Conservation (phyloP, 495 filamentous ascomycete genomes). For the Podospora bellae-mahoneyi region DNA sequence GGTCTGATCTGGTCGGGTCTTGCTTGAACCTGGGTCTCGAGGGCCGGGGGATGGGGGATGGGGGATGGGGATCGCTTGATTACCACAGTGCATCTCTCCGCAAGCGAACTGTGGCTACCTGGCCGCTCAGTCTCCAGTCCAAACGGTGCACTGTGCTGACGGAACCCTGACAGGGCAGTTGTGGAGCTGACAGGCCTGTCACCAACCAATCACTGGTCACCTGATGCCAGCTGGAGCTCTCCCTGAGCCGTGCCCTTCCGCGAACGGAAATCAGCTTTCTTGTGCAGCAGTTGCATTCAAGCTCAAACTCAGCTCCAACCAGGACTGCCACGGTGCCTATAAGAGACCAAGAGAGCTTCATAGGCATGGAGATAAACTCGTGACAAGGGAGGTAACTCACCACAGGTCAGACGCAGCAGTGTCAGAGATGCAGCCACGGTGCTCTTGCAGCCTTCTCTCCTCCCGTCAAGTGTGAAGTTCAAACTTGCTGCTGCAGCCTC, state of each 20-base stretch:
- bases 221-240: conserved; percentile 17
- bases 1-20: neutral
- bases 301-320: neutral
- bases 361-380: neutral
- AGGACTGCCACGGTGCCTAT: neutral
- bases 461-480: neutral
- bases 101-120: conserved; percentile 15
- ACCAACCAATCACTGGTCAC: conserved; percentile 14
- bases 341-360: neutral
- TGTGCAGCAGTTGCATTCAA: neutral
- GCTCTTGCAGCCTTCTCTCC: neutral
- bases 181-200: conserved; percentile 4
- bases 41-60: neutral
- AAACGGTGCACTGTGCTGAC: conserved; percentile 22
- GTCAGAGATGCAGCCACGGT: neutral
- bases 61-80: conserved; percentile 1
- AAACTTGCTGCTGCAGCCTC: conserved; percentile 26
- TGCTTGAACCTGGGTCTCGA: neutral
- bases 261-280: conserved; percentile 9
- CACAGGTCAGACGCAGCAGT: neutral
- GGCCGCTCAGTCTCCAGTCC: conserved; percentile 13
- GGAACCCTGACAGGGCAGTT: conserved; percentile 22
- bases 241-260: conserved; percentile 2
- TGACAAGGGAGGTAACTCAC: neutral
- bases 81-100: conserved; percentile 18